These are phyloP conservation scores for Clausena lansium DNA, from an alignment of 345 rosid genomes.

Conservation along the genomic window DNA sequence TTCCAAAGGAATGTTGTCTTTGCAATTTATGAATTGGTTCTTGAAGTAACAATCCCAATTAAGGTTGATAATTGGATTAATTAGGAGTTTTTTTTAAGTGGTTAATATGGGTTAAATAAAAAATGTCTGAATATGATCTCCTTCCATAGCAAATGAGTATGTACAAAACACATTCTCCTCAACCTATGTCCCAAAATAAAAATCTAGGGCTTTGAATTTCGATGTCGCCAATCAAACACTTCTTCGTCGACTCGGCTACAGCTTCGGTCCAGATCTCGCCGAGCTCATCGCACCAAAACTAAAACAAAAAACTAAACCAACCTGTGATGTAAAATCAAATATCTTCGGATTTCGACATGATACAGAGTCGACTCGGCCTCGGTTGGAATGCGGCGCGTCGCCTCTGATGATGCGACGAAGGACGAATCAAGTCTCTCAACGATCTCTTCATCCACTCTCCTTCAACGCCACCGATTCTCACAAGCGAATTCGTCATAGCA, in stretches of 20 bases:
- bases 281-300: not conserved
- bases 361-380: constrained; percentile 71
- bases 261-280: not conserved
- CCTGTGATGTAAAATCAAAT: constrained; percentile 26
- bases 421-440: constrained; percentile 76
- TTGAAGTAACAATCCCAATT: not conserved
- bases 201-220: constrained; percentile 10
- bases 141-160: constrained; percentile 47
- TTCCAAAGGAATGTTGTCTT: not conserved
- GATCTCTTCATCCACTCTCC: constrained; percentile 92
- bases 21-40: not conserved
- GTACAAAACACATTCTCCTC: constrained; percentile 44
- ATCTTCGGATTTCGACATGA: constrained; percentile 53
- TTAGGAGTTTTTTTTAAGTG: not conserved
- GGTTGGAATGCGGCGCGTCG: constrained; percentile 63
- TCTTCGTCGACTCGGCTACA: constrained; percentile 19
- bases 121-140: constrained; percentile 29
- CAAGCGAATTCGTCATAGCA: constrained; percentile 87
- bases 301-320: constrained; percentile 27
- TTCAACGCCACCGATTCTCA: constrained; percentile 92
- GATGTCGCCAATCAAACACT: constrained; percentile 23
- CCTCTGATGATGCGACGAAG: constrained; percentile 81
- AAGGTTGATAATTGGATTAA: not conserved
- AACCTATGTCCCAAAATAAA: constrained; percentile 31
- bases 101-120: constrained; percentile 6